phyloP scores from a whole-genome alignment of 2,329 filamentous ascomycete genomes.

The Paracoccidioides lutzii region DNA sequence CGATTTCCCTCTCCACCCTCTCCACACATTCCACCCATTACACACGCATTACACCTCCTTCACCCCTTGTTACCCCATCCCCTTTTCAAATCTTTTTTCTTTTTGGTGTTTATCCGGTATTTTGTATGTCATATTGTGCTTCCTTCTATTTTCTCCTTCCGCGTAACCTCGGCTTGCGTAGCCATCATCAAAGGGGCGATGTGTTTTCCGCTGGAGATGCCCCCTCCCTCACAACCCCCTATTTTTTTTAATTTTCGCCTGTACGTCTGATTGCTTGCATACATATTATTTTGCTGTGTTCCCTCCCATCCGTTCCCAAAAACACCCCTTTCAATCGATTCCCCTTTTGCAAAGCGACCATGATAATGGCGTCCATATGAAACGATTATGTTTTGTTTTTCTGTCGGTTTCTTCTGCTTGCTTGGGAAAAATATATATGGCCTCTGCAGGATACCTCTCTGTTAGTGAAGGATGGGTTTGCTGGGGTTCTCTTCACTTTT shows the following conservation, averaged over 20 bases:
- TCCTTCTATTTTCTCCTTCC: background rate
- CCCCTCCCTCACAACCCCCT: no score
- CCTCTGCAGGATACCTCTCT: background rate
- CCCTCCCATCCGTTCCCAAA: background rate
- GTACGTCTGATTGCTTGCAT: no score
- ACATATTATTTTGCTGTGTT: no score
- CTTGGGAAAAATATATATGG: background rate
- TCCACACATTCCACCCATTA: background rate
- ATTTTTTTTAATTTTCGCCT: no score
- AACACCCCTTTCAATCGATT: background rate
- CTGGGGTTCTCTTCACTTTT: background rate
- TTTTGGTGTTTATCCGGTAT: background rate
- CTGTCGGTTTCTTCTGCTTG: background rate
- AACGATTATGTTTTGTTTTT: conserved; percentile 7
- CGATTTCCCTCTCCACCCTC: background rate
- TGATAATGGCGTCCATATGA: conserved; percentile 1
- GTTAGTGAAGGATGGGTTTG: background rate
- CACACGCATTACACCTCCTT: background rate
- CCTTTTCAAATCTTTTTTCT: background rate
- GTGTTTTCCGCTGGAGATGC: no score
- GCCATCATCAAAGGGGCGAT: no score
- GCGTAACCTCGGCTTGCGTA: no score
- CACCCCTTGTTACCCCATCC: no score
- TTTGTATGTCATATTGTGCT: conserved; percentile 5
- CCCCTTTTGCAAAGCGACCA: conserved; percentile 2